phyloP scores from a whole-genome alignment of 768 basidiomycete species.

The Amanita phalloides region DNA sequence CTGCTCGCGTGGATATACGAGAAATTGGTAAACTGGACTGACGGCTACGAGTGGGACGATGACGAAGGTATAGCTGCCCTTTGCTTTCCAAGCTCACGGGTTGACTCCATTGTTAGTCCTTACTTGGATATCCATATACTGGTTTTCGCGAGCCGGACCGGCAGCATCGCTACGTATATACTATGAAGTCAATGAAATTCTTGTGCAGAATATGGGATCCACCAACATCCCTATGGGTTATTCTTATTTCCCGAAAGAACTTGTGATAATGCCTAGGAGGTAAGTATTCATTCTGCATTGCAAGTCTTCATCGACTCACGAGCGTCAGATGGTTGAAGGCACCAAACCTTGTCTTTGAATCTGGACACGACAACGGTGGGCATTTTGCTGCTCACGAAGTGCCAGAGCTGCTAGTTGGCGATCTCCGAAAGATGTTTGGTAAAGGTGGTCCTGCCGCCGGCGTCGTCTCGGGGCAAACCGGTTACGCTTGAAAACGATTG shows the following conservation, averaged over 20 bases:
- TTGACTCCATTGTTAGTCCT: slow-evolving; percentile 26
- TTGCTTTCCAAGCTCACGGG: background rate
- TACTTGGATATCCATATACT: slow-evolving; percentile 49
- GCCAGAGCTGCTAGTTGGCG: slow-evolving; percentile 35
- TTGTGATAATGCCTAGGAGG: slow-evolving; percentile 20
- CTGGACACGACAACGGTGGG: slow-evolving; percentile 38
- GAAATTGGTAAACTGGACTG: slow-evolving; percentile 37
- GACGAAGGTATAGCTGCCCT: slow-evolving; percentile 32
- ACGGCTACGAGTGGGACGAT: slow-evolving; percentile 45
- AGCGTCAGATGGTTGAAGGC: slow-evolving; percentile 30
- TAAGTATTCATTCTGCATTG: slow-evolving; percentile 9
- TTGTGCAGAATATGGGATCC: background rate
- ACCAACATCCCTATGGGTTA: slow-evolving; percentile 33
- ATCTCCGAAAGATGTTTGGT: slow-evolving; percentile 47
- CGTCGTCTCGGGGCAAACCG: slow-evolving; percentile 32
- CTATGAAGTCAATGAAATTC: slow-evolving; percentile 28
- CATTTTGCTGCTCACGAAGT: slow-evolving; percentile 49
- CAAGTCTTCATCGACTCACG: background rate
- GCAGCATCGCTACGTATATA: slow-evolving; percentile 49
- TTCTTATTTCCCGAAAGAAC: slow-evolving; percentile 43
- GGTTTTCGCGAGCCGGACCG: slow-evolving; percentile 48
- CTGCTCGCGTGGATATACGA: slow-evolving; percentile 45
- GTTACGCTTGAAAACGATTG: slow-evolving; percentile 17
- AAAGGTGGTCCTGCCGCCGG: slow-evolving; percentile 37
- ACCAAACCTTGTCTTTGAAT: slow-evolving; percentile 32